Evolutionary conservation across 176 grass and related monocot genomes (phyloP), one percentile per base, ranked within the genome.

Genomic region (Hyparrhenia diplandra): DNA sequence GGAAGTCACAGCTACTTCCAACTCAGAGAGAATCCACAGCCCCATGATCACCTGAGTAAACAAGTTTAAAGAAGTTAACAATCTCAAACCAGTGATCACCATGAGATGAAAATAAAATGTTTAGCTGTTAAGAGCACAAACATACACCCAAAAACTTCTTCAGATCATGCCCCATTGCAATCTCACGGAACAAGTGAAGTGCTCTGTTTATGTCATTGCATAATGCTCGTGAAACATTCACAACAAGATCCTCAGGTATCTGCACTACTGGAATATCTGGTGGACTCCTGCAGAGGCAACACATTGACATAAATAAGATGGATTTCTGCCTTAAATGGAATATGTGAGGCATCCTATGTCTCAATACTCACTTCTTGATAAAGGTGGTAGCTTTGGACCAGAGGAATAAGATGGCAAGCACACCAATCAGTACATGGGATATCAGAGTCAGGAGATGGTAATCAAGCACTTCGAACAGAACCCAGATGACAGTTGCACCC

Each of bases 391-490:
- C 73, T 81, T 94, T 98, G 55, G 88, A 92, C 76, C 85, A 94
- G 42, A 98, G 84, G 84, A 98, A 98, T 73, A 98, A 57, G 62
- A 85, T 41, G 32, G 86, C 86, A 29, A 98, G 83, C 13, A 80
- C 73, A 59, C 89, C 74, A 78, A 98, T 94, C 76, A 91, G 76
- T 17, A 73, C 80, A 83, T 94, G 80, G 71, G 91, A 94, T 52
- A 93, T 20, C 79, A 98, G 84, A 46, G 92, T 80, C 37, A 98
- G 69, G 64, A 98, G 88, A 43, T 90, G 92, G 83, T 88, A 98
- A 83, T 98, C 86, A 27, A 98, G 88, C 52, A 94, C 80, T 81
- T 98, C 82, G 8, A 98, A 93, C 78, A 94, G 51, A 73, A 94
- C 40, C 95, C 92, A 98, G 36, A 91, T 75, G 66, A 94, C 45